Percentiles rank a stretch among this genome's conserved stretches.
These are phyloP conservation scores for Candida quercuum DNA, from an alignment of 805 yeast species.

Conservation along the genomic window DNA sequence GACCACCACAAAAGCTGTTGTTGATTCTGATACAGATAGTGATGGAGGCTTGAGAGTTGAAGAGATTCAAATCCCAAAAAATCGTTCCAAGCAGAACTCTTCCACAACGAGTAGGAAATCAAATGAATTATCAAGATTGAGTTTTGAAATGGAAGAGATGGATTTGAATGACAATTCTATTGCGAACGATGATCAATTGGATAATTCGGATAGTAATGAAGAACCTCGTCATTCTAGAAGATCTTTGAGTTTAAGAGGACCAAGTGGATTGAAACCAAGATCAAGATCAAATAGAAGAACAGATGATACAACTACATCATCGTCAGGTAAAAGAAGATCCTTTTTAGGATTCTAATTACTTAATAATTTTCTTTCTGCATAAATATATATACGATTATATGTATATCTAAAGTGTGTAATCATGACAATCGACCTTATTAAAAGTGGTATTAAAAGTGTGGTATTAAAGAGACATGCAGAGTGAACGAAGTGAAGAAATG, in stretches of 20 bases:
- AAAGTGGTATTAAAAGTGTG: too few species aligned
- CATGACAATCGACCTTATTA: too few species aligned
- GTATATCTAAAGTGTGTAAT: too few species aligned
- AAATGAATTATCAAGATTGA: not conserved
- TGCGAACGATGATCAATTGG: too few species aligned
- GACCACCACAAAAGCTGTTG: not conserved
- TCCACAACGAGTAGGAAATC: not conserved
- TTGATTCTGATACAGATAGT: not conserved
- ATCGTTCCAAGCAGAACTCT: not conserved
- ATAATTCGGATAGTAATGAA: not conserved
- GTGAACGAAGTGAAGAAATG: too few species aligned
- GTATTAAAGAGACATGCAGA: too few species aligned
- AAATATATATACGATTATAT: not conserved
- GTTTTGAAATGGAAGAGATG: not conserved
- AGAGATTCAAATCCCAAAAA: not conserved
- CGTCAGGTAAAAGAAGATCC: not conserved
- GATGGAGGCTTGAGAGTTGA: constrained; percentile 1
- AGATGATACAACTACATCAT: not conserved
- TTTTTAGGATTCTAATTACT: not conserved
- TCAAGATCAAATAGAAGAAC: constrained; percentile 1
- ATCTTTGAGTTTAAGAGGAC: not conserved
- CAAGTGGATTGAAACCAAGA: not conserved
- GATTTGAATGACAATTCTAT: not conserved
- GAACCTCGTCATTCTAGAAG: constrained; percentile 1
- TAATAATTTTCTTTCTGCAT: not conserved